Percentiles rank a stretch among this genome's conserved stretches.
These are phyloP conservation scores for Dalbergia cochinchinensis DNA, from an alignment of 306 rosid species.

Conservation along the genomic window DNA sequence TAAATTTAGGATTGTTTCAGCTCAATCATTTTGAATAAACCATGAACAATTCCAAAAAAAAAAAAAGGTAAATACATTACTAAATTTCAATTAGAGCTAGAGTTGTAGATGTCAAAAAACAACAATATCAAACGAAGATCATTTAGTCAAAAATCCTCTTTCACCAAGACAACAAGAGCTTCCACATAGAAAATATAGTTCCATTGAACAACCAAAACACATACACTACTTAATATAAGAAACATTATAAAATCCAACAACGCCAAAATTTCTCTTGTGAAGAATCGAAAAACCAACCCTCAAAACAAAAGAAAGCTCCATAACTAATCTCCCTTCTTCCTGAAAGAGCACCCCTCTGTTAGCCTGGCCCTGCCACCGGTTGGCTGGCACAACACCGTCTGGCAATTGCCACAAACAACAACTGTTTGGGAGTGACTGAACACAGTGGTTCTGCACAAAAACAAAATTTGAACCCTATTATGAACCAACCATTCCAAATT, in stretches of 20 bases:
- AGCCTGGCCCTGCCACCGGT: constrained; percentile 50
- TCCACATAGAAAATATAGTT: constrained; percentile 10
- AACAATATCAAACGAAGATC: constrained; percentile 15
- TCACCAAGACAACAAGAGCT: constrained; percentile 24
- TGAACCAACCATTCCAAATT: not conserved
- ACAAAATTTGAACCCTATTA: not conserved
- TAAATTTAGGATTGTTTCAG: too few species aligned
- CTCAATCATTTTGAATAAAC: too few species aligned
- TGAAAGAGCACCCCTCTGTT: constrained; percentile 51
- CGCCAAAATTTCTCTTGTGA: constrained; percentile 36
- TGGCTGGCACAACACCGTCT: constrained; percentile 54
- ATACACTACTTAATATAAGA: constrained; percentile 28
- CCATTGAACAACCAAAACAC: constrained; percentile 6
- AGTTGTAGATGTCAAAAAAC: not conserved
- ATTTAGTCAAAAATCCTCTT: constrained; percentile 28
- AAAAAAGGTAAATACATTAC: constrained; percentile 1
- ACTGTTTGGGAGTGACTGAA: constrained; percentile 58
- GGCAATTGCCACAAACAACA: constrained; percentile 50
- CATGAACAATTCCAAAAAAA: not conserved
- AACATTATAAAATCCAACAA: constrained; percentile 34
- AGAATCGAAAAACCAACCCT: constrained; percentile 25
- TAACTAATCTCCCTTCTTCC: constrained; percentile 55
- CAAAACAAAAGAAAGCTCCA: not conserved
- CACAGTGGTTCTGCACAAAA: constrained; percentile 47
- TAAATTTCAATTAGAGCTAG: constrained; percentile 7